Base-by-base conservation (phyloP, 106 monocot species). In the Vanilla planifolia region DNA sequence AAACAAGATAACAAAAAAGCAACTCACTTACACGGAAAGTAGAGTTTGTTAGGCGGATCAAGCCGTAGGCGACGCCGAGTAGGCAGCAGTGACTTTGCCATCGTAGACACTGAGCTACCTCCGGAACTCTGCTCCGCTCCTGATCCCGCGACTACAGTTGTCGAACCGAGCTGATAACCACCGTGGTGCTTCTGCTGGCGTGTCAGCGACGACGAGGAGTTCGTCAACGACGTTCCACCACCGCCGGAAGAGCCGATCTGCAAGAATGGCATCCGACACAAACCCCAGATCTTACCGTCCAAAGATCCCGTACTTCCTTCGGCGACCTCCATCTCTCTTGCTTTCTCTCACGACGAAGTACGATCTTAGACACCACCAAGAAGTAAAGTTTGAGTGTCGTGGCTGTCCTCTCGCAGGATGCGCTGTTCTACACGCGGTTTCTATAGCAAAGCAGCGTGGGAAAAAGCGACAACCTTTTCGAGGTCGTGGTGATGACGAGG, bases 21-120 rank as follows among this genome's bases (percentile, higher is more conserved):
- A n/a, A n/a, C n/a, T n/a, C n/a, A 62, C 89, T 83, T 53, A 94
- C 94, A 89, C 26, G 94, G 89, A 47, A 94, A 94, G 71, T 94
- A 94, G 50, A 94, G 89, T 68, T 94, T 94, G 67, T 34, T 78
- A 8, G 78, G 45, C 11, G 94, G 94, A 80, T 94, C 94, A 35
- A 94, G 85, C 32, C 82, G 73, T 4, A 94, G 82, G 36, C 84
- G 69, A 40, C 83, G 79, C n/a, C 86, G 62, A 8, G 66, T 72
- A 0, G 80, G 94, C 23, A 94, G 70, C 65, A 94, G 65, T 48
- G 89, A 80, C 73, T 67, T 65, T 26, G 94, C 89, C 60, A 86
- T 77, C 15, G 80, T 79, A 11, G 82, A 68, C 0, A 86, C 79
- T 37, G 82, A 89, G 29, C 50, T 61, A 29, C 60, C 62, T 39